Conservation (phyloP, 2,329 filamentous ascomycete genomes). For the Aspergillus pseudotamarii region DNA sequence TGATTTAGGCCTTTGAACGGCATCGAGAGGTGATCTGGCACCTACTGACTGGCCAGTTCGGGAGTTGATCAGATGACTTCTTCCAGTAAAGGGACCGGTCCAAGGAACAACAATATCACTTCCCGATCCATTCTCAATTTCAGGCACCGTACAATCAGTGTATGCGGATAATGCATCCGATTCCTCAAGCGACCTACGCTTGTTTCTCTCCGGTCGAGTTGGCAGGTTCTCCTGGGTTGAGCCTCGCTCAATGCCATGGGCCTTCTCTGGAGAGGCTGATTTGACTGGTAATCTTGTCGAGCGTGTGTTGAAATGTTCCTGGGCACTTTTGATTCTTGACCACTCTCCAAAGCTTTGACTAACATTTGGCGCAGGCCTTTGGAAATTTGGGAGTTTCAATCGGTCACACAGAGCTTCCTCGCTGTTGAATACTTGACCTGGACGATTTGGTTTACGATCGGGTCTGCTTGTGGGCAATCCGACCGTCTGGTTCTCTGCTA, state of each 20-base stretch:
- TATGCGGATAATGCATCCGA: neutral
- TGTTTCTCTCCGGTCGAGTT: neutral
- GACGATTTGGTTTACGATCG: neutral
- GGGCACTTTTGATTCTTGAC: constrained; percentile 46
- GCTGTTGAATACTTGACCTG: constrained; percentile 9
- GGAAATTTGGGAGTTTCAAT: constrained; percentile 36
- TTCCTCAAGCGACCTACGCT: constrained; percentile 5
- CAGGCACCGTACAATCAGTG: neutral
- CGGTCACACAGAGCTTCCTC: constrained; percentile 29
- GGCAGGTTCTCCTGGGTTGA: neutral
- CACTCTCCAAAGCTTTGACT: constrained; percentile 38
- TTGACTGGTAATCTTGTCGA: neutral
- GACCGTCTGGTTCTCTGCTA: constrained; percentile 6
- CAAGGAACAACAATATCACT: constrained; percentile 47
- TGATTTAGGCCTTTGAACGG: constrained; percentile 19
- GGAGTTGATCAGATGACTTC: constrained; percentile 35
- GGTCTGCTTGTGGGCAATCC: constrained; percentile 3
- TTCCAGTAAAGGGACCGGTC: constrained; percentile 62
- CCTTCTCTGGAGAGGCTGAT: constrained; percentile 2
- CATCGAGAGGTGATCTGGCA: constrained; percentile 11
- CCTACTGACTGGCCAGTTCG: constrained; percentile 38
- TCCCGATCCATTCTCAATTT: neutral
- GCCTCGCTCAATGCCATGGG: neutral
- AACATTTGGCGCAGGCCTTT: constrained; percentile 13
- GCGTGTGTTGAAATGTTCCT: constrained; percentile 11